Percentiles rank a stretch among this genome's conserved stretches.
Evolutionary conservation across 768 basidiomycete genomes (phyloP).

Genomic region (Tricholomella constricta): DNA sequence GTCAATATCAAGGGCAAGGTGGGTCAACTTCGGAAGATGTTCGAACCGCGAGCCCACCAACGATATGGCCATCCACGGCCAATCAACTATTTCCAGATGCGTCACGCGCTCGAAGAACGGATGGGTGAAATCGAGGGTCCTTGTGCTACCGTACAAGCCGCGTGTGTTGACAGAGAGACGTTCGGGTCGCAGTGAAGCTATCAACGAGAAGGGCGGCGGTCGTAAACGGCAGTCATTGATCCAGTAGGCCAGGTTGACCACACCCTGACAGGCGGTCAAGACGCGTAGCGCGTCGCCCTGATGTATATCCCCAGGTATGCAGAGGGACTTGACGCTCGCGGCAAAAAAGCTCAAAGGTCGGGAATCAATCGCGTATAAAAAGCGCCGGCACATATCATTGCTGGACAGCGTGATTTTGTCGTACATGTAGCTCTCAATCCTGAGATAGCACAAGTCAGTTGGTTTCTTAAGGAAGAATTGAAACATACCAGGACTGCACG

Average conservation of each 20-base stretch:
- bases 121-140: constrained; percentile 20
- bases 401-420: constrained; percentile 23
- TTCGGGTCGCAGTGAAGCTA: constrained; percentile 20
- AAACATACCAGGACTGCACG: constrained; percentile 23
- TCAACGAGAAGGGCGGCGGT: constrained; percentile 15
- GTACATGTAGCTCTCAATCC: constrained; percentile 27
- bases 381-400: constrained; percentile 14
- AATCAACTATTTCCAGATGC: constrained; percentile 28
- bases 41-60: constrained; percentile 4
- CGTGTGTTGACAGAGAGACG: constrained; percentile 25
- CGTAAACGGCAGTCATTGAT: constrained; percentile 6
- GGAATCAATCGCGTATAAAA: constrained; percentile 19
- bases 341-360: constrained; percentile 23
- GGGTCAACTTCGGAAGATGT: constrained; percentile 23
- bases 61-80: constrained; percentile 14
- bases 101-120: constrained; percentile 26
- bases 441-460: neutral
- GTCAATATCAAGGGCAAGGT: constrained; percentile 26
- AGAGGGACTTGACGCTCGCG: constrained; percentile 26
- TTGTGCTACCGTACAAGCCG: constrained; percentile 21
- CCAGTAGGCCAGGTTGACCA: constrained; percentile 27
- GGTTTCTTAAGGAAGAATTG: neutral
- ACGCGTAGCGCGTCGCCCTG: constrained; percentile 16
- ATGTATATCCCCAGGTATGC: constrained; percentile 25
- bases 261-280: constrained; percentile 25